Conservation (phyloP, 2,329 filamentous ascomycete species). For the Fusarium poae region DNA sequence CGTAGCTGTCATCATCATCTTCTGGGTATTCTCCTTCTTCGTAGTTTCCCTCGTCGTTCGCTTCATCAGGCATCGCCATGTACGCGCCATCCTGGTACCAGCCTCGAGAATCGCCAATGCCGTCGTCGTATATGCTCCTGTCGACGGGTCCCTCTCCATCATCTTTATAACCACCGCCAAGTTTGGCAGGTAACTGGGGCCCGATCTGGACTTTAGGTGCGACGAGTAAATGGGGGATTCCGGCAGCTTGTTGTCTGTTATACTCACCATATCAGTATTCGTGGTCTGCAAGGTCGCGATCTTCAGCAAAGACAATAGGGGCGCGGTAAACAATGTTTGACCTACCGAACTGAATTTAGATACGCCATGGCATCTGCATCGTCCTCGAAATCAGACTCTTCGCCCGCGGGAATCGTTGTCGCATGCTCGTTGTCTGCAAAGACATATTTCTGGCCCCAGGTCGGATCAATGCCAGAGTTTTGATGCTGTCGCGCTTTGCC, state of each 20-base stretch:
- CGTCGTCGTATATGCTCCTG: slow-evolving; percentile 62
- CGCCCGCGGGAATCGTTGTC: slow-evolving; percentile 61
- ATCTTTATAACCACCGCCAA: slow-evolving; percentile 40
- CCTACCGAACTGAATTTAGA: slow-evolving; percentile 76
- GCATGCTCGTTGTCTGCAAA: slow-evolving; percentile 72
- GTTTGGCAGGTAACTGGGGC: slow-evolving; percentile 61
- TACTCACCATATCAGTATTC: slow-evolving; percentile 66
- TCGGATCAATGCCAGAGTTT: slow-evolving; percentile 67
- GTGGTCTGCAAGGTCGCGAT: slow-evolving; percentile 32
- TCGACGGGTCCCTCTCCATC: slow-evolving; percentile 54
- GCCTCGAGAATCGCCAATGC: slow-evolving; percentile 68
- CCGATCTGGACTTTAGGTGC: slow-evolving; percentile 69
- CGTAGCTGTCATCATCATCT: slow-evolving; percentile 44
- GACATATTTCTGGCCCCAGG: slow-evolving; percentile 78
- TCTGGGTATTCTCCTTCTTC: slow-evolving; percentile 49
- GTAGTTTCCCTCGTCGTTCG: slow-evolving; percentile 48
- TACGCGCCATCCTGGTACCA: slow-evolving; percentile 86
- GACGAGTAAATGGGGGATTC: slow-evolving; percentile 78
- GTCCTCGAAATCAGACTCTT: slow-evolving; percentile 76
- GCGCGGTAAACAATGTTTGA: slow-evolving; percentile 49
- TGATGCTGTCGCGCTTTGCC: slow-evolving; percentile 57
- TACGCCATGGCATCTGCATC: slow-evolving; percentile 77
- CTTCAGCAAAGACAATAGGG: slow-evolving; percentile 49
- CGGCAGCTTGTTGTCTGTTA: slow-evolving; percentile 78
- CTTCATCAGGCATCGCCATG: slow-evolving; percentile 67